These are phyloP conservation scores for Amphirosellinia nigrospora DNA, from an alignment of 495 filamentous ascomycete species.

Conservation along the genomic window DNA sequence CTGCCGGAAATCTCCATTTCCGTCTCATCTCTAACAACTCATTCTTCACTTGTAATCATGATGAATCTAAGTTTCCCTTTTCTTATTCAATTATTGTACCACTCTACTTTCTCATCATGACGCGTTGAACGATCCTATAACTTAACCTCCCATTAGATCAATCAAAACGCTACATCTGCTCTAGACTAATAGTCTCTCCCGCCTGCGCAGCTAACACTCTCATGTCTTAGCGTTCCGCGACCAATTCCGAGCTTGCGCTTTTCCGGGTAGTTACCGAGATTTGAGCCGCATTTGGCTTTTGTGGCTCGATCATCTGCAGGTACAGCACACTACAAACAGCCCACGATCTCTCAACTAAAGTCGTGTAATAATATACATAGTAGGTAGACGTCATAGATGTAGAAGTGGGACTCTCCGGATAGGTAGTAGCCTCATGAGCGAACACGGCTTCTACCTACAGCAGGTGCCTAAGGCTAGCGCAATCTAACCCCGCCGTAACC, in stretches of 20 bases:
- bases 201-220: not conserved
- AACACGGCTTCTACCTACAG: not conserved
- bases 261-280: not conserved
- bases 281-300: conserved; percentile 4
- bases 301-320: conserved; percentile 3
- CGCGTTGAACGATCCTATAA: not conserved
- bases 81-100: not conserved
- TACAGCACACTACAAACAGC: not conserved
- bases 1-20: not conserved
- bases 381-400: not conserved
- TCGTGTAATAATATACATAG: not conserved
- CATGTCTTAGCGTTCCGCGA: not conserved
- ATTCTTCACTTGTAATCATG: not conserved
- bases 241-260: not conserved
- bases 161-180: not conserved
- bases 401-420: not conserved
- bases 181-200: not conserved
- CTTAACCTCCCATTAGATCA: not conserved
- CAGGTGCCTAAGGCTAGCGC: not conserved
- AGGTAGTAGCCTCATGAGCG: not conserved
- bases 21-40: not conserved
- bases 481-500: not conserved
- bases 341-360: not conserved
- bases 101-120: not conserved
- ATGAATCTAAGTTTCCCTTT: not conserved